phyloP scores from a whole-genome alignment of 768 basidiomycete species.

The Rhizopogon vesiculosus region DNA sequence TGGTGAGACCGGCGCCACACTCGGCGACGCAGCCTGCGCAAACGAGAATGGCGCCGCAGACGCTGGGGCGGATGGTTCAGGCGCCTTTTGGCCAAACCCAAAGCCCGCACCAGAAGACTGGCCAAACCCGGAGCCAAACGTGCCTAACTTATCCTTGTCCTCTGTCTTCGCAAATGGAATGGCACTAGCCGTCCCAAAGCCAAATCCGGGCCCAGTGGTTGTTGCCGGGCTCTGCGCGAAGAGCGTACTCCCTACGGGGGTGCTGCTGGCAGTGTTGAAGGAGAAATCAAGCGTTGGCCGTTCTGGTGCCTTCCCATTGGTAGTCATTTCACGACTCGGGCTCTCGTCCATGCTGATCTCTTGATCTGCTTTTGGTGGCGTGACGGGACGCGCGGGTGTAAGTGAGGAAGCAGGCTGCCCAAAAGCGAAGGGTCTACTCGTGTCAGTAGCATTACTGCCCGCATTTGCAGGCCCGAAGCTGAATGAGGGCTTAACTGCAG shows the following conservation, averaged over 20 bases:
- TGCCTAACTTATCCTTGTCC: constrained; percentile 38
- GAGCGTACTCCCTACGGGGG: constrained; percentile 24
- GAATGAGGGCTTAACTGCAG: constrained; percentile 27
- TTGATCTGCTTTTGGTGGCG: constrained; percentile 62
- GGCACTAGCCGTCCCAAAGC: constrained; percentile 24
- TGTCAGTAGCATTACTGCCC: constrained; percentile 33
- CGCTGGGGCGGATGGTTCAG: constrained; percentile 34
- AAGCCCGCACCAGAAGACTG: constrained; percentile 38
- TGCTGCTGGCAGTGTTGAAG: constrained; percentile 35
- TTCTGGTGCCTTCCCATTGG: constrained; percentile 36
- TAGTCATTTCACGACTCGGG: constrained; percentile 58
- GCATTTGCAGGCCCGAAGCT: constrained; percentile 42
- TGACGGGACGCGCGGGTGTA: constrained; percentile 44
- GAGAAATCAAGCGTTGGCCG: constrained; percentile 44
- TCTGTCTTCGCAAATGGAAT: constrained; percentile 48
- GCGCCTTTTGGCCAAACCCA: constrained; percentile 40
- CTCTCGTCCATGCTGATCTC: constrained; percentile 83
- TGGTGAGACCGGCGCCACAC: constrained; percentile 31
- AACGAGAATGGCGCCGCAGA: constrained; percentile 48
- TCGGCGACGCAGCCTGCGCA: constrained; percentile 30
- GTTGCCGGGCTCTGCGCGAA: constrained; percentile 31
- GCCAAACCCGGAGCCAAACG: constrained; percentile 43
- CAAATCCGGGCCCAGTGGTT: constrained; percentile 26
- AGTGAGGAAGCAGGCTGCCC: constrained; percentile 31
- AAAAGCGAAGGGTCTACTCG: constrained; percentile 53